A percentile compares a stretch with the other conserved stretches of the same genome.
These are phyloP conservation scores for Apophysomyces variabilis DNA, from an alignment of 371 early-diverging fungal genomes.

Conservation along the genomic window DNA sequence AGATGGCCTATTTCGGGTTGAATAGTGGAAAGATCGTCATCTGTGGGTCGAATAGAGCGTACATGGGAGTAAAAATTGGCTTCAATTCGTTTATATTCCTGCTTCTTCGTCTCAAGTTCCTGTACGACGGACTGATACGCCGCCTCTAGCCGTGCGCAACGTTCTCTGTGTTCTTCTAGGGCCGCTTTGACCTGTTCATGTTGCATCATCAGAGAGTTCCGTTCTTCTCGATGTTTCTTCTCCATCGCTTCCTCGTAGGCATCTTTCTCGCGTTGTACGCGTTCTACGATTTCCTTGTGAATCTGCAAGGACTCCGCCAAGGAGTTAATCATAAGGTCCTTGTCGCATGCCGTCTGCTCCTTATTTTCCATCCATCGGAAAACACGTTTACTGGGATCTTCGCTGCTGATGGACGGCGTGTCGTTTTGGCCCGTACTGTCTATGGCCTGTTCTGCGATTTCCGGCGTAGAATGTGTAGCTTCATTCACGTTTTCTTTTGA, in stretches of 20 bases:
- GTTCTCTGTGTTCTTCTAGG: slow-evolving; percentile 14
- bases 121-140: slow-evolving; percentile 22
- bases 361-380: neutral
- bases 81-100: slow-evolving; percentile 43
- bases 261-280: slow-evolving; percentile 26
- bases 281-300: slow-evolving; percentile 4
- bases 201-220: slow-evolving; percentile 8
- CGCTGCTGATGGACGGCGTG: neutral
- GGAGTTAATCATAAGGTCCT: slow-evolving; percentile 5
- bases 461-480: neutral
- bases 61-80: slow-evolving; percentile 39
- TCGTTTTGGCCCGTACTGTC: neutral
- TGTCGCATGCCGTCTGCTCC: neutral
- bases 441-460: neutral
- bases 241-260: slow-evolving; percentile 23
- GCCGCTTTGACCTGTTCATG: slow-evolving; percentile 15
- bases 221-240: slow-evolving; percentile 18
- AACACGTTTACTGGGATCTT: neutral
- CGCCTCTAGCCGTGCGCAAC: slow-evolving; percentile 16
- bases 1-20: slow-evolving; percentile 27
- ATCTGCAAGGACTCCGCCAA: slow-evolving; percentile 2
- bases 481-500: neutral
- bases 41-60: slow-evolving; percentile 34
- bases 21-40: slow-evolving; percentile 42
- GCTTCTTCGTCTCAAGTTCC: slow-evolving; percentile 30